Base-by-base conservation (phyloP, 2,329 filamentous ascomycete species). In the Ophiostoma tasmaniense region DNA sequence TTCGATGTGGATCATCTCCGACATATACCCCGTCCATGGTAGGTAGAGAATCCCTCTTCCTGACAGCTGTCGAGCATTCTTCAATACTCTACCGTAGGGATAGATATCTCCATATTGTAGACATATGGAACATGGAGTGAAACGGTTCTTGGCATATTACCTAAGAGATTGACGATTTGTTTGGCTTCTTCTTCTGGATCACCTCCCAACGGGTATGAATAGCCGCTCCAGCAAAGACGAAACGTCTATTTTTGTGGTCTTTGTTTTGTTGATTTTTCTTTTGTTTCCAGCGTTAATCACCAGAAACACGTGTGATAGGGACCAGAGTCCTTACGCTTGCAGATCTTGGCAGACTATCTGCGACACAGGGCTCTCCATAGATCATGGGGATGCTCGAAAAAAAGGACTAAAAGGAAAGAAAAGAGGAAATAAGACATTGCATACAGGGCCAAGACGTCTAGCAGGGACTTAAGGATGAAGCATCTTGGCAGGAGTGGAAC, bases 401-500 rank as follows among this genome's bases (percentile, higher is more conserved):
- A n/a, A 2, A 45, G 33, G 33, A 33, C 8, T 20, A 45, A n/a
- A 20, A 45, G 7, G 11, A 37, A 37, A 17, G 17, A 14, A 17
- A 42, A 14, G 17, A 45, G 42, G 42, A n/a, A n/a, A 45, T 45
- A 45, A 45, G 42, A 45, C 20, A 45, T 45, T 45, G 42, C 42
- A 55, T 55, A 28, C 50, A 22, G 50, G 50, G 13, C 50, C n/a
- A 25, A 22, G 11, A 25, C n/a, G n/a, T 13, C 22, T 25, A 55
- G 25, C 50, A 55, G 25, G 22, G 25, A 30, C 25, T 17, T 28
- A 10, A 30, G 55, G 55, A 61, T 64, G 61, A 64, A 37, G 30
- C 30, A 64, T 64, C 61, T 64, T 64, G 61, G 61, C 61, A 64
- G 61, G 61, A 39, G 61, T 20, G 33, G 14, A n/a, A 37, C 35